Conservation (phyloP, 352 stramenopile species). For the Phytophthora crassamura region DNA sequence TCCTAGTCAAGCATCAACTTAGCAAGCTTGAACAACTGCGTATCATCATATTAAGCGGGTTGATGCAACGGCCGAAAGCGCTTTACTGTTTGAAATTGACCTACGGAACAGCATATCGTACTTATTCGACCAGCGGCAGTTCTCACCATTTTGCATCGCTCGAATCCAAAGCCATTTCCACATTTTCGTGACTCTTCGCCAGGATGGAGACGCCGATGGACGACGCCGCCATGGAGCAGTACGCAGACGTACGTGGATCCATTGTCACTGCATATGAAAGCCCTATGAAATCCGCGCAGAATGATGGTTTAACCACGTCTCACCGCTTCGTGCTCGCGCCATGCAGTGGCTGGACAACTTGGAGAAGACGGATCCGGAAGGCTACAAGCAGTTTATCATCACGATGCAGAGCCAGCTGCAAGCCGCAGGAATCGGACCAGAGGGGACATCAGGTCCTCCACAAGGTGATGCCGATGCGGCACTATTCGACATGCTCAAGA, state of each 20-base stretch:
- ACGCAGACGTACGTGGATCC: slow-evolving; percentile 56
- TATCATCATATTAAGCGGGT: background rate
- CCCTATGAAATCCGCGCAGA: slow-evolving; percentile 1
- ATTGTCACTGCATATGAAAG: slow-evolving; percentile 7
- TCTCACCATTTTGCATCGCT: background rate
- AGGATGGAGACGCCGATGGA: slow-evolving; percentile 47
- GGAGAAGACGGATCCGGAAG: slow-evolving; percentile 69
- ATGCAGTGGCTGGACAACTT: slow-evolving; percentile 75
- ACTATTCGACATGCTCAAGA: slow-evolving; percentile 69
- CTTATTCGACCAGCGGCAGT: slow-evolving; percentile 6
- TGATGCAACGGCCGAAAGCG: too few relatives aligned
- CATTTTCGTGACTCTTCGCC: slow-evolving; percentile 35
- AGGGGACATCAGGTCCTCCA: background rate
- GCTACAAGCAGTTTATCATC: slow-evolving; percentile 67
- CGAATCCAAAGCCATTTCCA: slow-evolving; percentile 28
- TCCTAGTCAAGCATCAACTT: background rate
- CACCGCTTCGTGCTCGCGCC: slow-evolving; percentile 10
- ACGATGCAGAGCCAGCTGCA: slow-evolving; percentile 72
- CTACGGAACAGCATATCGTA: slow-evolving; percentile 19
- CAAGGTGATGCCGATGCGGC: slow-evolving; percentile 39
- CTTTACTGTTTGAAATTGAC: background rate
- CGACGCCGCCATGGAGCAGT: slow-evolving; percentile 73
- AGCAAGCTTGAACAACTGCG: slow-evolving; percentile 1
- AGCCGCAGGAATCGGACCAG: slow-evolving; percentile 22
- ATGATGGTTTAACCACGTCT: slow-evolving; percentile 4